Evolutionary conservation across 805 yeast species (phyloP).

Genomic region (Pichia thaimueangensis): DNA sequence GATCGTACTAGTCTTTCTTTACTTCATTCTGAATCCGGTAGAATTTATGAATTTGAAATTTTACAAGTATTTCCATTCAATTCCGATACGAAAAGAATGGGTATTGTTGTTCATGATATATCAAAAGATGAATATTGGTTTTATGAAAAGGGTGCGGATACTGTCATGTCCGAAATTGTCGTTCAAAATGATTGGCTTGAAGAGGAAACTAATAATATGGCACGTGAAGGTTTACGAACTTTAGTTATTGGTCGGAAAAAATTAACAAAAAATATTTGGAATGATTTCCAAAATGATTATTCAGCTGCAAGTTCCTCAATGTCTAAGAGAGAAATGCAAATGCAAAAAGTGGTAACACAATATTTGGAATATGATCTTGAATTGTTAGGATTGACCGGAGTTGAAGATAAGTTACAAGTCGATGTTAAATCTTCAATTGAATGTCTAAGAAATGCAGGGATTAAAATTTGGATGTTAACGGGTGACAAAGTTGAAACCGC

Average conservation of each 20-base stretch:
- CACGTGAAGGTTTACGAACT: conserved; percentile 95
- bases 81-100: conserved; percentile 96
- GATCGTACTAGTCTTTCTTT: conserved; percentile 74
- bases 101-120: conserved; percentile 65
- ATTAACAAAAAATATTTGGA: conserved; percentile 46
- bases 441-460: conserved; percentile 88
- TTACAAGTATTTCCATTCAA: conserved; percentile 88
- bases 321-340: conserved; percentile 68
- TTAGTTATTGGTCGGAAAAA: conserved; percentile 87
- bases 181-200: conserved; percentile 91
- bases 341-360: conserved; percentile 61
- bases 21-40: conserved; percentile 52
- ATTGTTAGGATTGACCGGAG: conserved; percentile 90
- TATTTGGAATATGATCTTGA: conserved; percentile 80
- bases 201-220: conserved; percentile 96
- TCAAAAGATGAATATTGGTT: conserved; percentile 73
- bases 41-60: conserved; percentile 53
- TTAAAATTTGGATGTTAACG: conserved; percentile 98
- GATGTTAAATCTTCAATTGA: conserved; percentile 92
- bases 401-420: conserved; percentile 88
- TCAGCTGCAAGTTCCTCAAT: conserved; percentile 70
- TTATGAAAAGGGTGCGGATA: conserved; percentile 91
- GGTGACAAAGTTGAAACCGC: conserved; percentile 99
- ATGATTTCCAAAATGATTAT: conserved; percentile 58
- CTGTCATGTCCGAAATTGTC: conserved; percentile 83